Base-by-base conservation (phyloP, 148 eudicot species). In the Simmondsia chinensis region DNA sequence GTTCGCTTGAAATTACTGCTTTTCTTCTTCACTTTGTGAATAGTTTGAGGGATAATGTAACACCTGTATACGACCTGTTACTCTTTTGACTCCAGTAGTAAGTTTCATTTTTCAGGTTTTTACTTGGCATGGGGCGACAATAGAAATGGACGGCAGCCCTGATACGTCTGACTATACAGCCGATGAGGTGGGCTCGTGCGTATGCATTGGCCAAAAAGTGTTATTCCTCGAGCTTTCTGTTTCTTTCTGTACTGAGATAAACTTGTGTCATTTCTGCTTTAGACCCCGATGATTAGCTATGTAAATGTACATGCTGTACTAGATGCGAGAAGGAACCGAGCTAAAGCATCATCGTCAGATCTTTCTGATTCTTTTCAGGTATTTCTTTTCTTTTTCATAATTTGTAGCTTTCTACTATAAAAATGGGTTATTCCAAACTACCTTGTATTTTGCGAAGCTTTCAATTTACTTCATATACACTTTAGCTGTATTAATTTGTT, bases 201-300 rank as follows among this genome's bases (percentile, higher is more conserved):
- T 39, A 47, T 27, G 6, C 20, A 23, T 13, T 11, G 7, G 4
- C 17, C 35, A 9, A 12, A 38, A 31, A 21, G 10, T 28, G 4
- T 4, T n/a, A 19, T 22, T 30, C 16, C 5, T 16, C 2, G 7
- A 39, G 9, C n/a, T n/a, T n/a, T n/a, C n/a, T n/a, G n/a, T 17
- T 47, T 31, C 37, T 45, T 28, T 43, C 38, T 6, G 16, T 13
- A 5, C n/a, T n/a, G n/a, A n/a, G n/a, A n/a, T 48, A 22, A 18
- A 2, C 20, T 21, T 42, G 53, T 49, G 23, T 54, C 41, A 42
- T 61, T 20, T 13, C 68, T 29, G 14, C 12, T 56, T 29, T 68
- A 89, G 97, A 89, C 97, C 3, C 97, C 97, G 4, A 84, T 89
- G 97, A 65, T 89, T 35, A 89, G 93, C 63, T 89, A 89, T 52